Evolutionary conservation across 164 flowering plant species (phyloP).

Genomic region (Umbilicus rupestris): DNA sequence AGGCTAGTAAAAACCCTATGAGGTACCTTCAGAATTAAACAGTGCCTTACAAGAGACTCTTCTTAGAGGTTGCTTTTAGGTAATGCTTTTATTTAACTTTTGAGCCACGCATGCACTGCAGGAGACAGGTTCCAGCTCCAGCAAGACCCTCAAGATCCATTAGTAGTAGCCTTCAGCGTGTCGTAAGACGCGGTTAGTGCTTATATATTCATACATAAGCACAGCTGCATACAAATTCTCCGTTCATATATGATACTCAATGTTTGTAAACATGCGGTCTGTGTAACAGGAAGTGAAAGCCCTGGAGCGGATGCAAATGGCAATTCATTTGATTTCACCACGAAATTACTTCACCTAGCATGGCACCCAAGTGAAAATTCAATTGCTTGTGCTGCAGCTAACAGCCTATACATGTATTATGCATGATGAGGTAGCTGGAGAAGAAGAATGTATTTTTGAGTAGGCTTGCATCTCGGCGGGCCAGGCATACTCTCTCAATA

Average conservation of each 20-base stretch:
- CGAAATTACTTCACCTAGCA: slow-evolving; percentile 91
- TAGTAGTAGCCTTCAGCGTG: slow-evolving; percentile 70
- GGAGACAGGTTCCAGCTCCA: slow-evolving; percentile 93
- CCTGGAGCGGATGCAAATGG: slow-evolving; percentile 81
- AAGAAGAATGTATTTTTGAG: neutral
- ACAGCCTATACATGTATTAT: slow-evolving; percentile 97
- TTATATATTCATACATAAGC: neutral
- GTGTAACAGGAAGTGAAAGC: slow-evolving; percentile 52
- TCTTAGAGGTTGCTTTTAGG: neutral
- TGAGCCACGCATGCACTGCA: slow-evolving; percentile 14
- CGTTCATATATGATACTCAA: neutral
- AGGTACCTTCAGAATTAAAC: slow-evolving; percentile 32
- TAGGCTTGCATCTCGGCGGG: neutral
- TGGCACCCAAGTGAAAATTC: slow-evolving; percentile 97
- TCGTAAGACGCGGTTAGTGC: slow-evolving; percentile 77
- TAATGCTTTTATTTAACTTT: neutral
- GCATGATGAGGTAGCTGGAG: slow-evolving; percentile 38
- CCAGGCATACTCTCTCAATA: neutral
- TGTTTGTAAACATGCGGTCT: no score
- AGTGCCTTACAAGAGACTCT: neutral
- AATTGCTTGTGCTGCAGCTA: slow-evolving; percentile 98
- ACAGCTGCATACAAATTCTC: neutral
- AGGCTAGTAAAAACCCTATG: slow-evolving; percentile 98
- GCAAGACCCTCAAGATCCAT: slow-evolving; percentile 85
- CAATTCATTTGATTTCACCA: slow-evolving; percentile 76